phyloP scores from a whole-genome alignment of 1,284 basidiomycete species.

The Psilocybe mexicana region DNA sequence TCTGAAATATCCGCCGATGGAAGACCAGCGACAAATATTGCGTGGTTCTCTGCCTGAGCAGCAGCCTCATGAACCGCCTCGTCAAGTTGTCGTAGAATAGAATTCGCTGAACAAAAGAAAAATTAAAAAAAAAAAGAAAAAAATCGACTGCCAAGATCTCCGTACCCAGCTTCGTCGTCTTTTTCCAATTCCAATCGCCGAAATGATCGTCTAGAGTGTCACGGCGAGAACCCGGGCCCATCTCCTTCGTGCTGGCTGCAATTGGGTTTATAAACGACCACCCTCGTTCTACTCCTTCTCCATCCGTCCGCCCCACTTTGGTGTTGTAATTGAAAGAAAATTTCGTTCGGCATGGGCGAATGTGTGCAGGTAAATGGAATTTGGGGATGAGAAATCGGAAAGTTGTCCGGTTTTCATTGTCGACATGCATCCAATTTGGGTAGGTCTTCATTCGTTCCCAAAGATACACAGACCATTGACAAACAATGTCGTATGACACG shows the following conservation, averaged over 20 bases:
- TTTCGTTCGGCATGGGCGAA: background rate
- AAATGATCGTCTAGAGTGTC: constrained; percentile 10
- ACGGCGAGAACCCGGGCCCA: constrained; percentile 3
- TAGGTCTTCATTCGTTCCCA: constrained; percentile 16
- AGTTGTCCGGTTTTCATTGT: background rate
- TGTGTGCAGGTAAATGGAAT: constrained; percentile 19
- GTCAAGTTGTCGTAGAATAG: no score
- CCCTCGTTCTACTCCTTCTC: constrained; percentile 1
- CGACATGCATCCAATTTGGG: constrained; percentile 11
- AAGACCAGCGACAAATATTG: no score
- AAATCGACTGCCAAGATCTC: no score
- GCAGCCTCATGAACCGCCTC: no score
- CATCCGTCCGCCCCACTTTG: background rate
- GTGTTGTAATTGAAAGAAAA: constrained; percentile 16
- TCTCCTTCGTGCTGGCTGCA: constrained; percentile 5
- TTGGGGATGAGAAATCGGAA: constrained; percentile 22
- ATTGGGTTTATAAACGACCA: constrained; percentile 7
- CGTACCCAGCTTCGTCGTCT: constrained; percentile 19
- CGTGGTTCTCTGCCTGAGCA: no score
- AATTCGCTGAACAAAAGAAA: no score
- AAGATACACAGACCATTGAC: constrained; percentile 32
- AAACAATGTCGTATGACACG: constrained; percentile 34
- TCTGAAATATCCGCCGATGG: background rate
- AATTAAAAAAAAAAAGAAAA: no score
- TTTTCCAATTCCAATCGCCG: constrained; percentile 12